Evolutionary conservation across 1,284 basidiomycete species (phyloP), one percentile per base, ranked within the genome.

Genomic region (Golubevia pallescens): DNA sequence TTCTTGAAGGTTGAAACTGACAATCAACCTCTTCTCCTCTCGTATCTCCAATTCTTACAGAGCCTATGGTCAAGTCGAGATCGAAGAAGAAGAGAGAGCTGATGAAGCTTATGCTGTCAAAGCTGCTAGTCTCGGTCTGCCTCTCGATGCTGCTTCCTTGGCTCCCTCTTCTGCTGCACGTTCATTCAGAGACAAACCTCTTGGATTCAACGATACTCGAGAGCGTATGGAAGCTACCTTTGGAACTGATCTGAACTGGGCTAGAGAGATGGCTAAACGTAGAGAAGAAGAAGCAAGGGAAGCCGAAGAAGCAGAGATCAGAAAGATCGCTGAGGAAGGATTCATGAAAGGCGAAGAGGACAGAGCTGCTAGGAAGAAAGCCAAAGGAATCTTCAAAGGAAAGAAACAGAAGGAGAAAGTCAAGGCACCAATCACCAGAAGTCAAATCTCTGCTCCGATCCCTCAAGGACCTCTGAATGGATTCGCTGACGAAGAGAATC

Each of bases 221-320:
- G 79, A 80, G 61, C 70, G 81, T 10, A 84, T 84, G 81, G 68
- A 72, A 56, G 76, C 78, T 7, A 69, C 77, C 3, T 83, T 84
- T 61, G 81, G 81, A 53, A 60, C 67, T 0, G 74, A 78, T 55
- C 57, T 67, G 3, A 32, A 70, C 20, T 81, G 76, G 73, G 69
- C 65, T 2, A 65, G 71, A n/a, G 81, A 83, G 63, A 74, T 80
- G 72, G 69, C 70, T 20, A 69, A 75, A 61, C 68, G 75, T 20
- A 65, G 62, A 23, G 69, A 73, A 48, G 71, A 76, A 23, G 78
- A 80, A 28, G 74, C 73, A 2, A 56, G 23, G 1, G 78, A 80
- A 60, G 71, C 63, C 1, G 65, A 69, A 48, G 38, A 65, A 56
- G 63, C 61, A 34, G 63, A 62, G 53, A 32, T 56, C 8, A 20